Evolutionary conservation across 2,329 filamentous ascomycete genomes (phyloP).

Genomic region (Ascocoryne sarcoides): DNA sequence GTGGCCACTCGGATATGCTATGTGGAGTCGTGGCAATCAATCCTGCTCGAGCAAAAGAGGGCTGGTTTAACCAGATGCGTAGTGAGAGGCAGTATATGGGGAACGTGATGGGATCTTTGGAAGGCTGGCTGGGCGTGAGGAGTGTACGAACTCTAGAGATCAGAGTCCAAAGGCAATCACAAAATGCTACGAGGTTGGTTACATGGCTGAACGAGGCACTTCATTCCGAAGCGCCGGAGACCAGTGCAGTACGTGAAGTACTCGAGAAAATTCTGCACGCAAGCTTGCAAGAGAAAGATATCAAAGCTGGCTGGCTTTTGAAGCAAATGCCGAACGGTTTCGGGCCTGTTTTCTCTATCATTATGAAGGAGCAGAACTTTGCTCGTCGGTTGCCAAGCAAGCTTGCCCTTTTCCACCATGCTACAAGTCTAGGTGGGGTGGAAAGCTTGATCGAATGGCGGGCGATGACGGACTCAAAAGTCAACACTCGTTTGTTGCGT

Average conservation of each 20-base stretch:
- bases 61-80: conserved; percentile 53
- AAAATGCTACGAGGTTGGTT: conserved; percentile 61
- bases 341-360: conserved; percentile 78
- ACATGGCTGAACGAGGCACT: conserved; percentile 49
- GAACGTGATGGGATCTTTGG: conserved; percentile 77
- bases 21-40: conserved; percentile 72
- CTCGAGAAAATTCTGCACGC: conserved; percentile 65
- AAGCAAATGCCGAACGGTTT: conserved; percentile 89
- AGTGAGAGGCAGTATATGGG: conserved; percentile 71
- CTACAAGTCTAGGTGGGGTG: conserved; percentile 86
- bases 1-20: conserved; percentile 88
- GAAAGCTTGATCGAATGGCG: conserved; percentile 97
- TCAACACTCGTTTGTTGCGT: conserved; percentile 66
- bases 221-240: conserved; percentile 16
- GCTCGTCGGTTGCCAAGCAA: conserved; percentile 69
- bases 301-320: conserved; percentile 59
- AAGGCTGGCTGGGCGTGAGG: conserved; percentile 85
- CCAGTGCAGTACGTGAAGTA: conserved; percentile 39
- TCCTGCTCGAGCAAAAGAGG: conserved; percentile 37
- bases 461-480: conserved; percentile 68
- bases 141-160: conserved; percentile 81
- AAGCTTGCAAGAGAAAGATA: conserved; percentile 60
- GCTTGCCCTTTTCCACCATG: conserved; percentile 81
- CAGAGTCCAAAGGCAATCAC: conserved; percentile 67
- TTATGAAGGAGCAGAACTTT: conserved; percentile 47